Evolutionary conservation across 2,329 filamentous ascomycete genomes (phyloP).

Genomic region (Xylariaceae sp.): DNA sequence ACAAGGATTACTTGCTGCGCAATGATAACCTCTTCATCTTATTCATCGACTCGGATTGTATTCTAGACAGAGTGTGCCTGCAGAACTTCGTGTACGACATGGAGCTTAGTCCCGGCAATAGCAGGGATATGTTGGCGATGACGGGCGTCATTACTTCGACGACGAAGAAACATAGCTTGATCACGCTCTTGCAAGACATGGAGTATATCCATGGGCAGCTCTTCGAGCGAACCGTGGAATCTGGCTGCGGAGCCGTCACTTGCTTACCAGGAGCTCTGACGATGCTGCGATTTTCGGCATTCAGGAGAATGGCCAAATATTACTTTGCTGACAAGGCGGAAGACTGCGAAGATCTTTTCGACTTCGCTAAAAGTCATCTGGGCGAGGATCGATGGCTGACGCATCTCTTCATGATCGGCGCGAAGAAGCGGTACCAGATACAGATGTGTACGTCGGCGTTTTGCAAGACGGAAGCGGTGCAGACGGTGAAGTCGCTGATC

Average conservation of each 20-base stretch:
- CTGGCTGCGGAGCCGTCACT: slow-evolving; percentile 87
- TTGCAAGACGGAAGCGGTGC: slow-evolving; percentile 96
- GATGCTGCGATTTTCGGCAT: slow-evolving; percentile 92
- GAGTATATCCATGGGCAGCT: slow-evolving; percentile 97
- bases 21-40: slow-evolving; percentile 93
- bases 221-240: slow-evolving; percentile 93
- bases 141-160: slow-evolving; percentile 96
- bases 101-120: slow-evolving; percentile 91
- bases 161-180: slow-evolving; percentile 79
- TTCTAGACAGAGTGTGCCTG: slow-evolving; percentile 83
- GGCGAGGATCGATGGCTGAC: slow-evolving; percentile 97
- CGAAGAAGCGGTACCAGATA: slow-evolving; percentile 89
- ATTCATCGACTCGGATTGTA: slow-evolving; percentile 97
- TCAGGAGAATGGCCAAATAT: slow-evolving; percentile 94
- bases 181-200: slow-evolving; percentile 94
- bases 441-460: slow-evolving; percentile 97
- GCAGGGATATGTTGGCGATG: slow-evolving; percentile 93
- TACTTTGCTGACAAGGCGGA: slow-evolving; percentile 98
- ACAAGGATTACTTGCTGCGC: slow-evolving; percentile 76
- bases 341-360: slow-evolving; percentile 91
- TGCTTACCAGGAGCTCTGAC: slow-evolving; percentile 94
- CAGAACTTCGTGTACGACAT: slow-evolving; percentile 99
- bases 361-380: slow-evolving; percentile 91
- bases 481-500: slow-evolving; percentile 77
- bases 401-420: slow-evolving; percentile 97